Evolutionary conservation across 192 early-diverging fungal species (phyloP), one percentile per base, ranked within the genome.

Genomic region (Hyaloraphidium curvatum): DNA sequence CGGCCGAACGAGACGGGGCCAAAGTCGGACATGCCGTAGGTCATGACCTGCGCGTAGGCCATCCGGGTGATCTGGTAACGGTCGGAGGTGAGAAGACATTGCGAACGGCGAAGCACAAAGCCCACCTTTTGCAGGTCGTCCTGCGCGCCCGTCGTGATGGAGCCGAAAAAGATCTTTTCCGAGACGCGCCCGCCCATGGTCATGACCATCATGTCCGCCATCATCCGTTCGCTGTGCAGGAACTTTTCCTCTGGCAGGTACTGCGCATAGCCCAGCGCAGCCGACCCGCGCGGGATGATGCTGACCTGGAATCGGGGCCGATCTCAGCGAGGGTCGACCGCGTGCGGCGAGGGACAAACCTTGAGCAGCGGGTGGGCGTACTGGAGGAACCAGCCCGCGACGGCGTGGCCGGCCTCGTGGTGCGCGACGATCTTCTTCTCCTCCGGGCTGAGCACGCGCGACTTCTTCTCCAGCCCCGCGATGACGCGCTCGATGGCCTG

Each of bases 401-500:
- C 89, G 27, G 95, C 95, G 62, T 98, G 95, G 0, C 95, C 95
- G 16, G 95, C 95, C 73, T 98, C 95, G 67, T 98, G 95, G 66
- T 98, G 92, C 5, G 95, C 95, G 30, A 98, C 91, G 22, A 88
- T 93, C 76, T 85, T 93, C 78, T 98, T 98, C 71, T 98, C 95
- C 52, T 90, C 84, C 1, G 95, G 91, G 28, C 83, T 84, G 48
- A 98, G 69, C 28, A 95, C 85, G 19, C 85, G 78, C 29, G 87
- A 87, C 67, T 95, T 96, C 76, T 94, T 98, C 66, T 98, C 95
- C 3, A 98, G 70, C 22, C 95, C 95, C 7, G 81, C 95, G 70
- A 98, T 89, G 30, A 98, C 95, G 40, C 95, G 80, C 65, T 98
- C 95, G 62, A 98, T 95, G 37, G 95, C 95, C 52, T 76, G 71